Evolutionary conservation across 2,329 filamentous ascomycete genomes (phyloP), one percentile per base, ranked within the genome.

Genomic region (Hymenoscyphus linearis): DNA sequence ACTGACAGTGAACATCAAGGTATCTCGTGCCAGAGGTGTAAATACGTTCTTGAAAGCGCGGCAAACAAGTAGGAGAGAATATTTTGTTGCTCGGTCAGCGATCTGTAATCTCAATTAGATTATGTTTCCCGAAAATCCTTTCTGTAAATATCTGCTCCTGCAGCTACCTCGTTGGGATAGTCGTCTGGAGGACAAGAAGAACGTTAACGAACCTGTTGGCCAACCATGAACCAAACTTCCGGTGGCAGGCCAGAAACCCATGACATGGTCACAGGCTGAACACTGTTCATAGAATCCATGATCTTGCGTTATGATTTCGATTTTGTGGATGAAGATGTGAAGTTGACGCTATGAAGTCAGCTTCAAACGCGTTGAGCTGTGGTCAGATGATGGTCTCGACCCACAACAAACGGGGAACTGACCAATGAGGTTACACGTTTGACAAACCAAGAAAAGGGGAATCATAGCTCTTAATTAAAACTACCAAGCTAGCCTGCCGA

Each of bases 51-150:
- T 22, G 44, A 62, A 62, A 3, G 52, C n/a, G 5, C 34, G 40
- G 53, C 57, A 60, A n/a, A 52, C 40, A 27, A n/a, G 22, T 6
- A 80, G 60, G 77, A 81, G 66, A 5, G 50, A n/a, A 18, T 53
- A 31, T 16, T 53, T 55, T 9, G 57, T 64, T 9, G n/a, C 58
- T 37, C 18, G 57, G 14, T 60, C 26, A 27, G 56, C 55, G 22
- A 65, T 63, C 61, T 65, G 27, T 25, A 9, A 16, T 18, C 12
- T 18, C 2, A 4, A 22, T 54, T 34, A 59, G 52, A 59, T 25
- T 22, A n/a, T 4, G n/a, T 50, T 25, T 50, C 44, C 44, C 44
- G n/a, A 50, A 9, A 50, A 25, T 3, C 12, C 22, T 12, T 5
- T 47, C 18, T 50, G 31, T 31, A 31, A 31, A 31, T 31, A 31